These are phyloP conservation scores for Epichloe baconii DNA, from an alignment of 2,329 filamentous ascomycete genomes.

Conservation along the genomic window DNA sequence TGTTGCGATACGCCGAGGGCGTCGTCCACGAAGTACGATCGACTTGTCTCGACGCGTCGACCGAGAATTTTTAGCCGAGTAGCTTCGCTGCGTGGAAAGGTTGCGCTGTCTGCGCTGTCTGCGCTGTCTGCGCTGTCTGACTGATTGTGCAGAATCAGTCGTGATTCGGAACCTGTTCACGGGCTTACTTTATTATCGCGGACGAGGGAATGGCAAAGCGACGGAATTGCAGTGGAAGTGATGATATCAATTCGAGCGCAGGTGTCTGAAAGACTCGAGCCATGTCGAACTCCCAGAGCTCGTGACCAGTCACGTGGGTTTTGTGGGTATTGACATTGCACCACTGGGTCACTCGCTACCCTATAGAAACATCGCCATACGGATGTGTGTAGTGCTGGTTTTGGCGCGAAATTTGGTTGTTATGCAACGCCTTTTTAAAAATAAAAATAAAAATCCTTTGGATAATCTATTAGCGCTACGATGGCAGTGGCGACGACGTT, in stretches of 20 bases:
- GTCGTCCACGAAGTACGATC: constrained; percentile 2
- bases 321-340: too few species aligned
- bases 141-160: neutral
- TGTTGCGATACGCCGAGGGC: constrained; percentile 5
- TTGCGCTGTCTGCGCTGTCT: neutral
- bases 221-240: neutral
- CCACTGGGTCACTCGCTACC: too few species aligned
- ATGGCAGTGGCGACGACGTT: too few species aligned
- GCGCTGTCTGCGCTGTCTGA: neutral
- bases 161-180: neutral
- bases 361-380: too few species aligned
- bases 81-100: neutral
- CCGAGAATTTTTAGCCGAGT: neutral
- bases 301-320: neutral
- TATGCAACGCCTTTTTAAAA: too few species aligned
- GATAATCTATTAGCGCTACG: too few species aligned
- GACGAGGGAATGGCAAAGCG: neutral
- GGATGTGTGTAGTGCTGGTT: too few species aligned
- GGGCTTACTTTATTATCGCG: neutral
- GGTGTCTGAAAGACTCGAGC: neutral
- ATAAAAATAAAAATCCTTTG: too few species aligned
- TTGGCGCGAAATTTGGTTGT: too few species aligned
- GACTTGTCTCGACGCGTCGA: constrained; percentile 1
- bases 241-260: neutral
- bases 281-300: neutral